Conservation (phyloP, 768 basidiomycete genomes). For the Lactarius trivialis region DNA sequence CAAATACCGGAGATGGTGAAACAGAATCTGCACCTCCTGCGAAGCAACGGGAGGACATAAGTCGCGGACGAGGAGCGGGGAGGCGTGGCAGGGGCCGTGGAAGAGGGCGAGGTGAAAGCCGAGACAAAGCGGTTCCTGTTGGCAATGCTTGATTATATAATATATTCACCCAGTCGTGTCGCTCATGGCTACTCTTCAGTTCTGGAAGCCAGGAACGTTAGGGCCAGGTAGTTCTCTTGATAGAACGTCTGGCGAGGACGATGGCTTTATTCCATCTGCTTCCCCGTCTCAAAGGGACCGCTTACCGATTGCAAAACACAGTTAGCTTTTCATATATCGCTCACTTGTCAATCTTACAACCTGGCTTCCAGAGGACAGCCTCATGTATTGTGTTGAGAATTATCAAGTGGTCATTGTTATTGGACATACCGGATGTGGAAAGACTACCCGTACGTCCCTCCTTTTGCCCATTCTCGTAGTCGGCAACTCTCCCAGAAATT, state of each 20-base stretch:
- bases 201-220: constrained; percentile 86
- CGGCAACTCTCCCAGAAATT: constrained; percentile 52
- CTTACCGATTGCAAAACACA: constrained; percentile 87
- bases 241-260: constrained; percentile 72
- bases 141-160: constrained; percentile 13
- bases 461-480: not conserved
- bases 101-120: constrained; percentile 10
- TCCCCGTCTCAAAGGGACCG: constrained; percentile 55
- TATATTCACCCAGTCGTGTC: constrained; percentile 32
- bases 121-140: not conserved
- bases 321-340: constrained; percentile 36
- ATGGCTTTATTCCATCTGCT: constrained; percentile 59
- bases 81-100: constrained; percentile 14
- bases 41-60: constrained; percentile 2
- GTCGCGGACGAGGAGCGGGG: constrained; percentile 10
- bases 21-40: not conserved
- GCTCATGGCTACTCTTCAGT: constrained; percentile 49
- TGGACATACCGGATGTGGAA: constrained; percentile 94
- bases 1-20: constrained; percentile 9
- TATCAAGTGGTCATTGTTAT: constrained; percentile 83
- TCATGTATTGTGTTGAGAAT: constrained; percentile 80
- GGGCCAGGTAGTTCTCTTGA: constrained; percentile 87
- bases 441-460: constrained; percentile 80
- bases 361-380: constrained; percentile 51
- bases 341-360: constrained; percentile 3